Percentiles rank a stretch among this genome's conserved stretches.
These are phyloP conservation scores for Beta macrorhiza DNA, from an alignment of 179 eudicot species.

Conservation along the genomic window DNA sequence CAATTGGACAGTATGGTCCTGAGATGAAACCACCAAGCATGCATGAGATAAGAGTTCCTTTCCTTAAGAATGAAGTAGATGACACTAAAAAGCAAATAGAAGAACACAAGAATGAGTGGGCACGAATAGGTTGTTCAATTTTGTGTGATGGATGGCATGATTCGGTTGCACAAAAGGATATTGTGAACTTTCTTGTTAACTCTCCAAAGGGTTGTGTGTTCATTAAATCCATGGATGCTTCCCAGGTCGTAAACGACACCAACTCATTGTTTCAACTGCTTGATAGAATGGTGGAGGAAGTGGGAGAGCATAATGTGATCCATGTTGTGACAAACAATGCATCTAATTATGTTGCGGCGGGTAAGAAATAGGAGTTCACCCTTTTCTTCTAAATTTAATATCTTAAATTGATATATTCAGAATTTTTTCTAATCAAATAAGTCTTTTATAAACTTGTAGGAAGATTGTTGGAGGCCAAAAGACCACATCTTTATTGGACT, in stretches of 20 bases:
- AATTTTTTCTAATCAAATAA: not conserved
- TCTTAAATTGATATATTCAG: not conserved
- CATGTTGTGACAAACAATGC: not conserved
- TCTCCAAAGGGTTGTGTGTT: conserved; percentile 5
- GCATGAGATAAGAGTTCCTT: conserved; percentile 23
- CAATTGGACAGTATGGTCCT: conserved; percentile 16
- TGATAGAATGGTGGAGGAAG: conserved; percentile 6
- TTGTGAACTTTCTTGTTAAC: not conserved
- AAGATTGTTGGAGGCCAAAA: conserved; percentile 5
- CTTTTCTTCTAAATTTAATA: not conserved
- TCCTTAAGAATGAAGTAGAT: conserved; percentile 20
- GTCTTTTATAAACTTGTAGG: conserved; percentile 1
- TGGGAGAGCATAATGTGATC: not conserved
- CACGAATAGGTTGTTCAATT: conserved; percentile 18
- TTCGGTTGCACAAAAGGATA: not conserved
- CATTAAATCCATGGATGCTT: conserved; percentile 3
- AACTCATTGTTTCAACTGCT: not conserved
- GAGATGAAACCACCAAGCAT: conserved; percentile 19
- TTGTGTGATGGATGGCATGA: conserved; percentile 5
- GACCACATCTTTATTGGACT: conserved; percentile 10
- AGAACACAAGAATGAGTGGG: conserved; percentile 30
- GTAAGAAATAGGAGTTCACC: not conserved
- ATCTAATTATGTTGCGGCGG: not conserved
- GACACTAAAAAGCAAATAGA: not conserved
- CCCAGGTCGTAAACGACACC: not conserved